Evolutionary conservation across 768 basidiomycete species (phyloP).

Genomic region (Tephrocybe sp.): DNA sequence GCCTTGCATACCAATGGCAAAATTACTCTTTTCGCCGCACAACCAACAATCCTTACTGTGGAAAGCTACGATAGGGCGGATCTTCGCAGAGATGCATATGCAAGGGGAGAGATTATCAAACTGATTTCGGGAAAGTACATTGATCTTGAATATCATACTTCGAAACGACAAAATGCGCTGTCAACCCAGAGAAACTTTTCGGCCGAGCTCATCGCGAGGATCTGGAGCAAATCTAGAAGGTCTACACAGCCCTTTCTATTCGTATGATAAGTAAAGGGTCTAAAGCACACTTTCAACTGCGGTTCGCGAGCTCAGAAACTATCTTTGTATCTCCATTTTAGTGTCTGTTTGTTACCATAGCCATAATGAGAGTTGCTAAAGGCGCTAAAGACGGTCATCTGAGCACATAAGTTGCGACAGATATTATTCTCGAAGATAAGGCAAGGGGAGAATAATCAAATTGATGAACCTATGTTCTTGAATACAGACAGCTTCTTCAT

Average conservation of each 20-base stretch:
- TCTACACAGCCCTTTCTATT: too few species aligned
- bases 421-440: slow-evolving; percentile 8
- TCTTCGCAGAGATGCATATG: too few species aligned
- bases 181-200: neutral
- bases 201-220: neutral
- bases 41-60: neutral
- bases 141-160: neutral
- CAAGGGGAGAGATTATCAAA: too few species aligned
- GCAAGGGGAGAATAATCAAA: slow-evolving; percentile 1
- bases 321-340: neutral
- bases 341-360: neutral
- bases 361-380: neutral
- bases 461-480: slow-evolving; percentile 4
- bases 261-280: too few species aligned
- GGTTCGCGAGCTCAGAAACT: too few species aligned
- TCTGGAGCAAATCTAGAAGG: too few species aligned
- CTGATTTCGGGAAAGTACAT: too few species aligned
- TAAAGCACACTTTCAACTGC: too few species aligned
- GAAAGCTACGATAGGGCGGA: neutral
- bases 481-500: neutral
- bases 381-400: neutral
- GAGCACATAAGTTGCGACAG: neutral
- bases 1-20: neutral
- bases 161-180: neutral
- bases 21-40: neutral